These are phyloP conservation scores for Cenchrus purpureus DNA, from an alignment of 176 grass and related monocot genomes.

Conservation along the genomic window DNA sequence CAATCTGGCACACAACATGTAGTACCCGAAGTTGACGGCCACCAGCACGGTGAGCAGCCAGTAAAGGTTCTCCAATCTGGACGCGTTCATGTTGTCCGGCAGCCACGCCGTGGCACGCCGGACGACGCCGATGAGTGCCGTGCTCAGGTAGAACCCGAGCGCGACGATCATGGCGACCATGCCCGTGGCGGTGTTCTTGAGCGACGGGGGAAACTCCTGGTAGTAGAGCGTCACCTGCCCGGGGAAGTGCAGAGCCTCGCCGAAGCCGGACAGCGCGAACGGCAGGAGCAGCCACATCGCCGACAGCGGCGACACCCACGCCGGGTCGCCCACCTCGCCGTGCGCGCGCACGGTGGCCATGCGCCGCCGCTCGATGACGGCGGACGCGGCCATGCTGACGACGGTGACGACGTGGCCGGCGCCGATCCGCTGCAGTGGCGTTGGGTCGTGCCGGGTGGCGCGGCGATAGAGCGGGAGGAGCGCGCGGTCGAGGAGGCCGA, in stretches of 20 bases:
- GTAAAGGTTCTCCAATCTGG: constrained; percentile 67
- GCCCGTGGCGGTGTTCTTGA: constrained; percentile 73
- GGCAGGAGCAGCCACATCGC: constrained; percentile 77
- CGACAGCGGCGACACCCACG: constrained; percentile 69
- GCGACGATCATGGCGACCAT: constrained; percentile 62
- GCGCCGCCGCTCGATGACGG: constrained; percentile 55
- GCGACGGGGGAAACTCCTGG: constrained; percentile 70
- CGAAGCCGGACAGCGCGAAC: constrained; percentile 49
- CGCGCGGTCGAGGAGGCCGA: constrained; percentile 62
- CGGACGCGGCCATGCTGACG: constrained; percentile 56
- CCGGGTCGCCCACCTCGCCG: constrained; percentile 32
- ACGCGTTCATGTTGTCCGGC: constrained; percentile 77
- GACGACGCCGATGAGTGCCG: constrained; percentile 53
- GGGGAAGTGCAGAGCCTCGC: constrained; percentile 69
- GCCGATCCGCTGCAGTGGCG: constrained; percentile 63
- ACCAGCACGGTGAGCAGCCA: constrained; percentile 59
- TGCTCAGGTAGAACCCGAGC: constrained; percentile 81
- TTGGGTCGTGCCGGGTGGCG: constrained; percentile 41
- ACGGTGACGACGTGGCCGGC: constrained; percentile 55
- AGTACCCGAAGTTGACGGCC: constrained; percentile 72
- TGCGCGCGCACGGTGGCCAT: constrained; percentile 39
- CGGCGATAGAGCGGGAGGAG: constrained; percentile 54
- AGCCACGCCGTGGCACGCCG: constrained; percentile 63
- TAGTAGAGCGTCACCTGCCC: constrained; percentile 71
- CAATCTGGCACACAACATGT: constrained; percentile 59